These are phyloP conservation scores for Dalechampia spathulata DNA, from an alignment of 441 rosid species.

Conservation along the genomic window DNA sequence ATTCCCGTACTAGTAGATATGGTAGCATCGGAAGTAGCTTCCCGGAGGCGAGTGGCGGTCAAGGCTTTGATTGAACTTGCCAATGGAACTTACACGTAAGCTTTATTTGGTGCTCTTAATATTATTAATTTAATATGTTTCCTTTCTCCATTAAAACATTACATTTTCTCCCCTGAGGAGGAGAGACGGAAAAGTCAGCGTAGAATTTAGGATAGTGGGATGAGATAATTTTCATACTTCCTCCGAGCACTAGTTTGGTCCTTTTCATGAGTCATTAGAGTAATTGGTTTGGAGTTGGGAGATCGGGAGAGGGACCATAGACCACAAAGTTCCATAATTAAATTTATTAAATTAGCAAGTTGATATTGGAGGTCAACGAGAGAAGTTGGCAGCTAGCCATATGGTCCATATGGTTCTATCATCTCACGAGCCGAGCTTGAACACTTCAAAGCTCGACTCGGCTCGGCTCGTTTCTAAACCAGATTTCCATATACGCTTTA, in stretches of 20 bases:
- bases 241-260: no score
- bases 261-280: not conserved
- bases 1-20: slow-evolving; percentile 66
- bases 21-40: slow-evolving; percentile 30
- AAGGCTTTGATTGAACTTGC: slow-evolving; percentile 80
- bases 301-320: slow-evolving; percentile 2
- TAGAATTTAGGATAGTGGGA: no score
- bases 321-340: not conserved
- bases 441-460: not conserved
- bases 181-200: no score
- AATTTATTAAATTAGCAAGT: not conserved
- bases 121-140: no score
- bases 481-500: no score
- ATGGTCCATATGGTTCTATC: not conserved
- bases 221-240: no score
- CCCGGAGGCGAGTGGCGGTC: slow-evolving; percentile 48
- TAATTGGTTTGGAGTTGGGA: not conserved
- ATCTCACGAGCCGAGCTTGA: not conserved
- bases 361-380: not conserved
- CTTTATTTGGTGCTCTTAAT: not conserved
- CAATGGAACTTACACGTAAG: slow-evolving; percentile 70
- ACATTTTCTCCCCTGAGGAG: no score
- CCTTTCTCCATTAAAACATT: no score
- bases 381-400: not conserved
- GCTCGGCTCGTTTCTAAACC: no score